phyloP scores from a whole-genome alignment of 2,329 filamentous ascomycete species.

The Aspergillus tanneri region DNA sequence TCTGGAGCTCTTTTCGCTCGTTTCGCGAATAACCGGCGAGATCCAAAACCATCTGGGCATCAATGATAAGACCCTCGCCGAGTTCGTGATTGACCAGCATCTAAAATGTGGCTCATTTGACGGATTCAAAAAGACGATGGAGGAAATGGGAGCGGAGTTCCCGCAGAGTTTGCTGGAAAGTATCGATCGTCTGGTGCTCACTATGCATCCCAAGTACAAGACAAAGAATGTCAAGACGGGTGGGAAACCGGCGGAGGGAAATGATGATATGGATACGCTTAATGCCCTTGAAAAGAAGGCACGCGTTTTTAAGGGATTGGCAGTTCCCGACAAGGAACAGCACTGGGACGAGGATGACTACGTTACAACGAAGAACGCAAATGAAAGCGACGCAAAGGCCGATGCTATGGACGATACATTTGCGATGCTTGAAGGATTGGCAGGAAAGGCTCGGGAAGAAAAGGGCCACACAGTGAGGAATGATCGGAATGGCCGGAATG shows the following conservation, averaged over 20 bases:
- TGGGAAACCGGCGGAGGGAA: slow-evolving; percentile 39
- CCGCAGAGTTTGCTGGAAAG: slow-evolving; percentile 85
- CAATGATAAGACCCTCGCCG: slow-evolving; percentile 89
- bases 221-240: slow-evolving; percentile 46
- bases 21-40: slow-evolving; percentile 91
- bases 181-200: slow-evolving; percentile 81
- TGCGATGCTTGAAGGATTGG: slow-evolving; percentile 82
- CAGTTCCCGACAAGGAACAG: slow-evolving; percentile 74
- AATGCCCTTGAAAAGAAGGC: slow-evolving; percentile 67
- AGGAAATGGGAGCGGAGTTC: slow-evolving; percentile 76
- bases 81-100: slow-evolving; percentile 93
- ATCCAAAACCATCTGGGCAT: slow-evolving; percentile 91
- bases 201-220: slow-evolving; percentile 90
- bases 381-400: slow-evolving; percentile 44
- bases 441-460: slow-evolving; percentile 59
- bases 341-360: slow-evolving; percentile 54
- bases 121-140: slow-evolving; percentile 74
- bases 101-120: slow-evolving; percentile 67
- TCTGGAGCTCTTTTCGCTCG: slow-evolving; percentile 88
- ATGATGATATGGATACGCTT: slow-evolving; percentile 44
- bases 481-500: slow-evolving; percentile 36
- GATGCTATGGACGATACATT: slow-evolving; percentile 90
- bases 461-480: slow-evolving; percentile 36
- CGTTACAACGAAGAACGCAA: slow-evolving; percentile 31
- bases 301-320: slow-evolving; percentile 84